These are phyloP conservation scores for Dioszegia crocea DNA, from an alignment of 768 basidiomycete genomes.

Conservation along the genomic window DNA sequence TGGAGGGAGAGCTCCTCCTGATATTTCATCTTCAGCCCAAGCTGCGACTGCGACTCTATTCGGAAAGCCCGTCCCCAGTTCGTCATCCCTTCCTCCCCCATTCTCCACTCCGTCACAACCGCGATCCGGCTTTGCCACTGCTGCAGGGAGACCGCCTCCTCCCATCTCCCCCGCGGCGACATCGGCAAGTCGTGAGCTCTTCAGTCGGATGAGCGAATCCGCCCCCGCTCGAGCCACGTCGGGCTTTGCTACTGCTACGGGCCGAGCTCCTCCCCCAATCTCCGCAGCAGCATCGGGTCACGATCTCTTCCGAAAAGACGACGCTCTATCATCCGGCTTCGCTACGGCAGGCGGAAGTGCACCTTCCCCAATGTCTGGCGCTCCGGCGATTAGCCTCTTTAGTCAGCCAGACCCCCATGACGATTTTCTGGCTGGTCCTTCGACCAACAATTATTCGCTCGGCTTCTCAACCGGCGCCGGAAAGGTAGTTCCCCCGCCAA, in stretches of 20 bases:
- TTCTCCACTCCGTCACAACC: neutral
- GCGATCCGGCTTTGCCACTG: slow-evolving; percentile 1
- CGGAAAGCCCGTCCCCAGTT: neutral
- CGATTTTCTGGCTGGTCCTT: neutral
- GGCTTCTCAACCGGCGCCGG: slow-evolving; percentile 11
- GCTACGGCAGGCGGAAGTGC: too few species aligned
- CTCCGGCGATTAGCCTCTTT: too few species aligned
- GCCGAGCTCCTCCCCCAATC: slow-evolving; percentile 17
- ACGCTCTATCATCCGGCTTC: neutral
- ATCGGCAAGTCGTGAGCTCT: neutral
- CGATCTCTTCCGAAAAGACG: slow-evolving; percentile 10
- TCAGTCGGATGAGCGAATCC: neutral
- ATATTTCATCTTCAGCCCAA: slow-evolving; percentile 11
- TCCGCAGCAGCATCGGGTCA: slow-evolving; percentile 13
- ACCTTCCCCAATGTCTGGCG: too few species aligned
- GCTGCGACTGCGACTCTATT: neutral
- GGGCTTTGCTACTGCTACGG: slow-evolving; percentile 21
- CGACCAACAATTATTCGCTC: too few species aligned
- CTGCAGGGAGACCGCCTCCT: neutral
- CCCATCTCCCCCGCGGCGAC: neutral
- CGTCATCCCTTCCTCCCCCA: neutral
- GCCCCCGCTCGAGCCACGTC: too few species aligned
- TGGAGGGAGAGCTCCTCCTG: slow-evolving; percentile 16
- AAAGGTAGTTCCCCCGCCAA: slow-evolving; percentile 3
- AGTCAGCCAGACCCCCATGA: too few species aligned